phyloP scores from a whole-genome alignment of 2,329 filamentous ascomycete genomes.

The Sphaerulina populicola region DNA sequence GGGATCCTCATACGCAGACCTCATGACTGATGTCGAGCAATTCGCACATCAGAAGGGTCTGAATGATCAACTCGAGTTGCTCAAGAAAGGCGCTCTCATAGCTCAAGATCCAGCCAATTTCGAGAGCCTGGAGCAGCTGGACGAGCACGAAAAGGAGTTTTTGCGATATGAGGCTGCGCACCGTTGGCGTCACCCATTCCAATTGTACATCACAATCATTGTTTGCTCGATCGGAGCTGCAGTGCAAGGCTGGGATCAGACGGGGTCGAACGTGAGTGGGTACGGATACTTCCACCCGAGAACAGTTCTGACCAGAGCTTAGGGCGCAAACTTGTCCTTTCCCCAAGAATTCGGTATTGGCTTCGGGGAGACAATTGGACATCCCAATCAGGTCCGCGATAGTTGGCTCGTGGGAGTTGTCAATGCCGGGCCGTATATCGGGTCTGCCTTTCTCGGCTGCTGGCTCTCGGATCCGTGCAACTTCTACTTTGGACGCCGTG shows the following conservation, averaged over 20 bases:
- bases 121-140: conserved; percentile 38
- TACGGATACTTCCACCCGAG: not conserved
- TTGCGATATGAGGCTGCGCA: conserved; percentile 42
- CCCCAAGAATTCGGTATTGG: conserved; percentile 33
- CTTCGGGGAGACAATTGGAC: conserved; percentile 14
- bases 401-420: conserved; percentile 58
- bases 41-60: conserved; percentile 46
- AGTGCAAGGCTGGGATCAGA: conserved; percentile 36
- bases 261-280: conserved; percentile 32
- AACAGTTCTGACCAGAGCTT: not conserved
- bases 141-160: conserved; percentile 36
- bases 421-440: conserved; percentile 52
- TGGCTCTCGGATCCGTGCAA: conserved; percentile 39
- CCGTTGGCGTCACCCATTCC: conserved; percentile 44
- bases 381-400: conserved; percentile 38
- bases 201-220: conserved; percentile 45
- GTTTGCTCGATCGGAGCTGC: conserved; percentile 47
- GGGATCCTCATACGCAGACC: conserved; percentile 44
- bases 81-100: conserved; percentile 44
- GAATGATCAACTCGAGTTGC: conserved; percentile 34
- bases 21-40: conserved; percentile 47
- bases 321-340: conserved; percentile 46
- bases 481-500: conserved; percentile 30
- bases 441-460: conserved; percentile 26
- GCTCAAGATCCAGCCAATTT: conserved; percentile 44